Percentiles rank a stretch among this genome's conserved stretches.
Conservation (phyloP, 352 stramenopile species). For the Globisporangium ultimum region DNA sequence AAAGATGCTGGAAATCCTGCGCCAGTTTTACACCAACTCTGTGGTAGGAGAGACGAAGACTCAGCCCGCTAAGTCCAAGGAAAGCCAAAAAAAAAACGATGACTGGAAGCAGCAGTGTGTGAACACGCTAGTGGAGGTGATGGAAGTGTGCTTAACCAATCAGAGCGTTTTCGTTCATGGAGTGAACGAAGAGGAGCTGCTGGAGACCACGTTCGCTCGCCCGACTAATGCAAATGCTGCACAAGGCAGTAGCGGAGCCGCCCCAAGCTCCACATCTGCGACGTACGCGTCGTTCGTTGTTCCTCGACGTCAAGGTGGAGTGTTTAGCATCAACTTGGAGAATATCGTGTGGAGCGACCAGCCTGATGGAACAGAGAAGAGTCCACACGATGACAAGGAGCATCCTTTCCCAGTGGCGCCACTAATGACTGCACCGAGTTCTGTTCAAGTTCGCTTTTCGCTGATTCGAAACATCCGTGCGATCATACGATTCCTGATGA, state of each 20-base stretch:
- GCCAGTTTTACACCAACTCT: slow-evolving; percentile 39
- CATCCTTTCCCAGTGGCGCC: slow-evolving; percentile 6
- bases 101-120: slow-evolving; percentile 80
- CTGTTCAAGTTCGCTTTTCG: slow-evolving; percentile 69
- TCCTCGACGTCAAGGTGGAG: slow-evolving; percentile 45
- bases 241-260: slow-evolving; percentile 7
- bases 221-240: slow-evolving; percentile 11
- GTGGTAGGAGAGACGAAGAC: slow-evolving; percentile 6
- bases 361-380: slow-evolving; percentile 14
- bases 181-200: slow-evolving; percentile 62
- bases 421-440: slow-evolving; percentile 28
- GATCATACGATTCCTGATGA: slow-evolving; percentile 60
- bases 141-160: slow-evolving; percentile 76
- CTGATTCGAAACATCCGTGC: slow-evolving; percentile 64
- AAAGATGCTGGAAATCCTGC: slow-evolving; percentile 65
- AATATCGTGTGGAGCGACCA: slow-evolving; percentile 85
- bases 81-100: slow-evolving; percentile 47
- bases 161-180: slow-evolving; percentile 70
- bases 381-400: slow-evolving; percentile 20
- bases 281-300: slow-evolving; percentile 18
- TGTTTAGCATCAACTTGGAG: slow-evolving; percentile 74
- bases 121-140: slow-evolving; percentile 65
- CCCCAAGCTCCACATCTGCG: not conserved
- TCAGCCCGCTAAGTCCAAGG: not conserved
- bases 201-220: slow-evolving; percentile 64